A percentile compares a stretch with the other conserved stretches of the same genome.
These are phyloP conservation scores for Yueomyces sinensis DNA, from an alignment of 805 yeast genomes.

Conservation along the genomic window DNA sequence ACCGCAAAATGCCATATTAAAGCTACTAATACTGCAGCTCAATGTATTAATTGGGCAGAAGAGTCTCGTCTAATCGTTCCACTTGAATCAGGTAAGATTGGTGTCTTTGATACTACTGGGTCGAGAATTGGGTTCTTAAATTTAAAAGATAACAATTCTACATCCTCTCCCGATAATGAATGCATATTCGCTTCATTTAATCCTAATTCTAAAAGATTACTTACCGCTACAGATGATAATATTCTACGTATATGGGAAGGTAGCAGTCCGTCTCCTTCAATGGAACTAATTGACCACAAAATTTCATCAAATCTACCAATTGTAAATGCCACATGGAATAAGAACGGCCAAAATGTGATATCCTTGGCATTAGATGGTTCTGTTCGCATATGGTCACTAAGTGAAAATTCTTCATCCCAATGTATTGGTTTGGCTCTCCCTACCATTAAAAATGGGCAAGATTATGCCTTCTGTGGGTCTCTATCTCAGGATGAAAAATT, in stretches of 20 bases:
- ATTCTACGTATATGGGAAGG: constrained; percentile 67
- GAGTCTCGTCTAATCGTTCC: neutral
- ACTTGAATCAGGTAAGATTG: neutral
- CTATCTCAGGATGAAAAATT: constrained; percentile 36
- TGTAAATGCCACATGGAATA: constrained; percentile 43
- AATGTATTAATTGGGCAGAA: neutral
- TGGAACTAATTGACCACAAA: neutral
- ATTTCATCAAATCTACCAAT: constrained; percentile 12
- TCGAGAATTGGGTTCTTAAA: constrained; percentile 41
- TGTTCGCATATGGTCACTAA: constrained; percentile 52
- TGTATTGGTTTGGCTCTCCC: neutral
- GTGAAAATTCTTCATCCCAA: neutral
- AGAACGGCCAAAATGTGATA: constrained; percentile 25
- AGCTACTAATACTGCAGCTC: neutral
- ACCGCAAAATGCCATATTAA: neutral
- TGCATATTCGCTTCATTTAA: constrained; percentile 46
- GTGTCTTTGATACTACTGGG: neutral
- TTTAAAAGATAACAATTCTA: neutral
- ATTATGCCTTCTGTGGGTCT: neutral
- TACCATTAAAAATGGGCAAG: neutral
- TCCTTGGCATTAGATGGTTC: constrained; percentile 63
- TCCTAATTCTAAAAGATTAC: constrained; percentile 36
- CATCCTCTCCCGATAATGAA: constrained; percentile 11
- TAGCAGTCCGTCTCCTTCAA: constrained; percentile 21
- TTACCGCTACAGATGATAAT: constrained; percentile 70